Evolutionary conservation across 2,329 filamentous ascomycete genomes (phyloP).

Genomic region (Ophiocordyceps robertsii): DNA sequence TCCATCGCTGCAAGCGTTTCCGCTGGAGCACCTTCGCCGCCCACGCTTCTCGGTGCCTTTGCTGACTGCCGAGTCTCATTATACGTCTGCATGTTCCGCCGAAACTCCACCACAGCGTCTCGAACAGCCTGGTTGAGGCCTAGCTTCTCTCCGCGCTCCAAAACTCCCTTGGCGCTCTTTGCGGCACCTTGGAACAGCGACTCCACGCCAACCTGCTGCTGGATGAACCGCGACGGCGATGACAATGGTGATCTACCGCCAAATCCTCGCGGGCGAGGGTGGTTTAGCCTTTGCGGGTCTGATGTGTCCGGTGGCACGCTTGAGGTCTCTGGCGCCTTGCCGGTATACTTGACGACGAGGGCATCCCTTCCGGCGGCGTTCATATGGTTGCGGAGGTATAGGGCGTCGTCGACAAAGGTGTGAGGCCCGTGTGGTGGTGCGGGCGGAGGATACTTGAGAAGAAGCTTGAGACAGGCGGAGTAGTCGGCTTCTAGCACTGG

Average conservation of each 20-base stretch:
- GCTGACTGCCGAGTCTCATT: conserved; percentile 39
- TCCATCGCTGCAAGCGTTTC: conserved; percentile 40
- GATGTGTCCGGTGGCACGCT: conserved; percentile 15
- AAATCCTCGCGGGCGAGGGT: conserved; percentile 26
- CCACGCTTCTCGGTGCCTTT: conserved; percentile 20
- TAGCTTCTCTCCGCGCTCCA: conserved; percentile 61
- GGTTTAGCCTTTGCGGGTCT: conserved; percentile 17
- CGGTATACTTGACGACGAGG: conserved; percentile 60
- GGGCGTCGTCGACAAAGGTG: conserved; percentile 74
- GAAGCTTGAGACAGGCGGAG: conserved; percentile 64
- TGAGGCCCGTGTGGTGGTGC: conserved; percentile 50
- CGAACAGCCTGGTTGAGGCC: conserved; percentile 70
- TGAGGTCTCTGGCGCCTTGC: conserved; percentile 28
- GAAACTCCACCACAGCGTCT: conserved; percentile 69
- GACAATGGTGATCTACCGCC: conserved; percentile 30
- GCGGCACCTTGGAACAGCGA: conserved; percentile 63
- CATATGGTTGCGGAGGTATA: conserved; percentile 57
- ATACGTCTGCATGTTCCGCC: conserved; percentile 57
- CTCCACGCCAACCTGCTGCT: conserved; percentile 50
- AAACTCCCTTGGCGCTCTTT: conserved; percentile 60
- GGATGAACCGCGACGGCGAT: conserved; percentile 35
- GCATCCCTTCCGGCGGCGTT: conserved; percentile 46
- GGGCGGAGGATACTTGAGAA: conserved; percentile 72
- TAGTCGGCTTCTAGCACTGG: conserved; percentile 78
- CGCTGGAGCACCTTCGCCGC: conserved; percentile 19